Conservation (phyloP, 2,329 filamentous ascomycete genomes). For the Cadophora gregata region DNA sequence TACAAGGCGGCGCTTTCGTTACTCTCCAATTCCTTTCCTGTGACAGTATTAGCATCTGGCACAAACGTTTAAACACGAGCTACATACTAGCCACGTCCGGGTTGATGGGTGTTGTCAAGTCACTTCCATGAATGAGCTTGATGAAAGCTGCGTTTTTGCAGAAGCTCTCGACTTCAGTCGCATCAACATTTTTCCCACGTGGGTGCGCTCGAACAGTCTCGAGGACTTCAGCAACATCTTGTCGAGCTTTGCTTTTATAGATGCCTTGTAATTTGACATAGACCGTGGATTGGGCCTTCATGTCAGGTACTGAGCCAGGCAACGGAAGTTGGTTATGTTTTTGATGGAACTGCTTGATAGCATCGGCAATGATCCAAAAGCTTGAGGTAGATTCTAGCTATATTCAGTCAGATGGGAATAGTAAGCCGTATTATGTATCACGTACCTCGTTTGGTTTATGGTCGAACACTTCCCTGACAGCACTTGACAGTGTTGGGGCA, state of each 20-base stretch:
- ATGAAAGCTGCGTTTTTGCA: constrained; percentile 96
- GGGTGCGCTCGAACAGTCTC: constrained; percentile 61
- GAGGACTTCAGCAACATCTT: constrained; percentile 78
- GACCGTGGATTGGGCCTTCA: constrained; percentile 92
- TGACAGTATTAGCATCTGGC: constrained; percentile 39
- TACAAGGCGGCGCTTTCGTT: constrained; percentile 55
- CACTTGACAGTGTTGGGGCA: constrained; percentile 67
- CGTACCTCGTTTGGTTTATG: constrained; percentile 62
- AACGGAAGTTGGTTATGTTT: constrained; percentile 79
- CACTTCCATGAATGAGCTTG: constrained; percentile 72
- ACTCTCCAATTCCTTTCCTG: constrained; percentile 60
- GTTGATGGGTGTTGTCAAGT: constrained; percentile 31
- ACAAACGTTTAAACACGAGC: not conserved
- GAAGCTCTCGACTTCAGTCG: constrained; percentile 84
- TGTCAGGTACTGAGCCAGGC: constrained; percentile 88
- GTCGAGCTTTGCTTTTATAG: constrained; percentile 86
- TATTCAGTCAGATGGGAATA: not conserved
- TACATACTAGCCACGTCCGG: constrained; percentile 38
- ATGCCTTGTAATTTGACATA: constrained; percentile 92
- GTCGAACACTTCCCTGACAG: constrained; percentile 79
- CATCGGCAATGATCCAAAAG: constrained; percentile 90
- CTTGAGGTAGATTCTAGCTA: constrained; percentile 59
- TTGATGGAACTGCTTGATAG: constrained; percentile 77
- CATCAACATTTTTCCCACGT: constrained; percentile 61
- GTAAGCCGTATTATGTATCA: not conserved